phyloP scores from a whole-genome alignment of 2,329 filamentous ascomycete genomes.

The Apiospora rasikravindrae region DNA sequence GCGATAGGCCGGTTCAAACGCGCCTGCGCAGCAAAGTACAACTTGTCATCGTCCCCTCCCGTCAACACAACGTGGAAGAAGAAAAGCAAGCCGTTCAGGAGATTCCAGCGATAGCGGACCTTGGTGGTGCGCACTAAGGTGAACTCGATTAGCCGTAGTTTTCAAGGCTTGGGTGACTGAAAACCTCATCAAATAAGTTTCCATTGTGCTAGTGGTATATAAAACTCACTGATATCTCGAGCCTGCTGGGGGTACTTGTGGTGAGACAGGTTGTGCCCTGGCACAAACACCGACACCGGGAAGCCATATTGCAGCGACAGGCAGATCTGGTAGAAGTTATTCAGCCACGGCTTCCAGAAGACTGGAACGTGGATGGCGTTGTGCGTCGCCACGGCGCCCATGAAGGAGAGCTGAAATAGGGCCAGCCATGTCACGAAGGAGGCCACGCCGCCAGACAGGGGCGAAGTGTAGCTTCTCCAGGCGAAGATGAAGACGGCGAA shows the following conservation, averaged over 20 bases:
- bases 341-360: constrained; percentile 20
- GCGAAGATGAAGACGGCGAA: constrained; percentile 23
- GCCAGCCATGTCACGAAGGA: constrained; percentile 23
- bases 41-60: constrained; percentile 23
- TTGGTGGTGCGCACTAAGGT: constrained; percentile 25
- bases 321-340: constrained; percentile 23
- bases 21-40: constrained; percentile 25
- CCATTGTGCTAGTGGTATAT: background rate
- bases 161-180: background rate
- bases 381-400: constrained; percentile 25
- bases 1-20: constrained; percentile 24
- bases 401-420: constrained; percentile 25
- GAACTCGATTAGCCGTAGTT: background rate
- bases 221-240: constrained; percentile 26
- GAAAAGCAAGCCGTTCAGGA: constrained; percentile 25
- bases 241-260: constrained; percentile 26
- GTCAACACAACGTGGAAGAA: constrained; percentile 25
- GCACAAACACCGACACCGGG: constrained; percentile 25
- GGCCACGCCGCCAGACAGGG: constrained; percentile 21
- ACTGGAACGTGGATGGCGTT: constrained; percentile 25
- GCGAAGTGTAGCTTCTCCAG: constrained; percentile 22
- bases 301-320: constrained; percentile 26
- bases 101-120: constrained; percentile 23
- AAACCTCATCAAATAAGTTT: background rate
- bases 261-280: constrained; percentile 25